A percentile compares a stretch with the other conserved stretches of the same genome.
phyloP scores from a whole-genome alignment of 1,284 basidiomycete genomes.

The Ceratobasidium sp. region DNA sequence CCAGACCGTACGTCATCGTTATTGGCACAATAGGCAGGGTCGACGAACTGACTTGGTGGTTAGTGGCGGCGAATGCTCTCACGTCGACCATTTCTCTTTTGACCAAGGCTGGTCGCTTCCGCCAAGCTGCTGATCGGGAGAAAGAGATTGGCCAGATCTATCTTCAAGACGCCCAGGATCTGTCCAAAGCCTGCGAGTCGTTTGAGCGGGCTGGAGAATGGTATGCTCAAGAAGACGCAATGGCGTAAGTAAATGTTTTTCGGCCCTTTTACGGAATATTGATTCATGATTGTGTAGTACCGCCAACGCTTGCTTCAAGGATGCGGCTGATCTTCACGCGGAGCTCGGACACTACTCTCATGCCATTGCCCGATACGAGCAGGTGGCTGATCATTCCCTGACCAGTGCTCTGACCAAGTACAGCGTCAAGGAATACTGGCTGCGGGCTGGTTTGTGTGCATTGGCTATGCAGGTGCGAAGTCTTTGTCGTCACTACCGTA shows the following conservation, averaged over 20 bases:
- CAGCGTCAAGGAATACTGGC: conserved; percentile 98
- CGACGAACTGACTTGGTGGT: conserved; percentile 41
- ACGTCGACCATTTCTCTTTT: conserved; percentile 86
- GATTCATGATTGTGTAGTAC: conserved; percentile 65
- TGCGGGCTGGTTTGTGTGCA: conserved; percentile 87
- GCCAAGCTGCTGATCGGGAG: conserved; percentile 97
- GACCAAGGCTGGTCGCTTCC: conserved; percentile 87
- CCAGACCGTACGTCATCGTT: conserved; percentile 73
- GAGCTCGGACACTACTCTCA: conserved; percentile 86
- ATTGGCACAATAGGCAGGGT: conserved; percentile 39
- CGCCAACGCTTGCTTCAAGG: conserved; percentile 94
- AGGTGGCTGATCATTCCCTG: conserved; percentile 89
- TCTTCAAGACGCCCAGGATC: conserved; percentile 73
- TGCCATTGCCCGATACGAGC: conserved; percentile 89
- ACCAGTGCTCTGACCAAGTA: conserved; percentile 92
- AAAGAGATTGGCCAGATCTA: conserved; percentile 96
- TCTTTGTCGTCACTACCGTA: conserved; percentile 42
- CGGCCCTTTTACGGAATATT: background rate
- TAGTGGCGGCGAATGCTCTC: conserved; percentile 93
- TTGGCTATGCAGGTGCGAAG: conserved; percentile 83
- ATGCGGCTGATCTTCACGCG: conserved; percentile 94
- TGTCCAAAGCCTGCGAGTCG: conserved; percentile 87
- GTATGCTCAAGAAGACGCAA: conserved; percentile 97
- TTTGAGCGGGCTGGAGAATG: conserved; percentile 95
- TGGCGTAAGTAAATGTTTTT: conserved; percentile 72